Conservation (phyloP, 164 flowering plant species). For the Taxillus chinensis region DNA sequence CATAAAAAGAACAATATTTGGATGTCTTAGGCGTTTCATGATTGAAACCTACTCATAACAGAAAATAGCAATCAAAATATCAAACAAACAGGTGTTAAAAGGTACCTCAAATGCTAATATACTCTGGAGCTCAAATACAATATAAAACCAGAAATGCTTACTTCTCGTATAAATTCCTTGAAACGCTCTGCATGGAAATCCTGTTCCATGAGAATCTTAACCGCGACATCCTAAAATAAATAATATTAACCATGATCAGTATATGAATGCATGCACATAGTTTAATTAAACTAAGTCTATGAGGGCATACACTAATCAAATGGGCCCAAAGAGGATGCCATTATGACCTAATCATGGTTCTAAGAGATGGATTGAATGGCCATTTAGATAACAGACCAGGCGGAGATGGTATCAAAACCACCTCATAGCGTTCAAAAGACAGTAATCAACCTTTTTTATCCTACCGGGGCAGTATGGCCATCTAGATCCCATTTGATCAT, state of each 20-base stretch:
- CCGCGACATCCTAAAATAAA: slow-evolving; percentile 85
- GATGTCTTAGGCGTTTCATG: slow-evolving; percentile 94
- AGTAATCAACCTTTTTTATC: too few species aligned
- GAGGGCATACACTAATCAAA: too few species aligned
- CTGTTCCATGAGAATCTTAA: slow-evolving; percentile 98
- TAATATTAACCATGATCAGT: neutral
- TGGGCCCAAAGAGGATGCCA: too few species aligned
- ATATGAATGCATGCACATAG: too few species aligned
- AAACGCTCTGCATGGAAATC: slow-evolving; percentile 72
- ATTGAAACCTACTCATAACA: slow-evolving; percentile 60
- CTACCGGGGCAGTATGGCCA: too few species aligned
- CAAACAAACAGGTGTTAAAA: neutral
- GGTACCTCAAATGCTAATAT: neutral
- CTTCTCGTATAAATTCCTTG: slow-evolving; percentile 93
- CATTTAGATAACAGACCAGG: too few species aligned
- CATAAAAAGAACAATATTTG: slow-evolving; percentile 96
- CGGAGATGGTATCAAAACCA: too few species aligned
- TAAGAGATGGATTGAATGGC: too few species aligned
- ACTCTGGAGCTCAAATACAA: neutral
- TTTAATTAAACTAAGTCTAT: too few species aligned
- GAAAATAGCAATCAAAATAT: slow-evolving; percentile 2
- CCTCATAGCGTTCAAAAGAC: too few species aligned
- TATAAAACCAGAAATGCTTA: slow-evolving; percentile 9
- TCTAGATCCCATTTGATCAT: too few species aligned
- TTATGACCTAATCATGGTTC: too few species aligned